phyloP scores from a whole-genome alignment of 352 stramenopile genomes.

The Globisporangium viniferum region DNA sequence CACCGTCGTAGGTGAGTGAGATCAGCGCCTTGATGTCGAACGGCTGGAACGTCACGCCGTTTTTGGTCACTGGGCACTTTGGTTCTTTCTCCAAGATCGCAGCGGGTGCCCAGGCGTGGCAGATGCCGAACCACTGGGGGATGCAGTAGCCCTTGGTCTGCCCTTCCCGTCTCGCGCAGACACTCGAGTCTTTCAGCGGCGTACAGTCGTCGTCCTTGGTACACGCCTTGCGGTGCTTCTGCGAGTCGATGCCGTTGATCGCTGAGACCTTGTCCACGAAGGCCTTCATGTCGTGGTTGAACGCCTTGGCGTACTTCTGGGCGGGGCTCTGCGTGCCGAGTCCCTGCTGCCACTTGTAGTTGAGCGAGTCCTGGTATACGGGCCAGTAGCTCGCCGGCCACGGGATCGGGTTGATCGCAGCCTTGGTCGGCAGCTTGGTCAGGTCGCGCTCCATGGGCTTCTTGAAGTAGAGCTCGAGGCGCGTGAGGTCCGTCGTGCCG shows the following conservation, averaged over 20 bases:
- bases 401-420: constrained; percentile 37
- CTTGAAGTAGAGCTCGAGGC: constrained; percentile 49
- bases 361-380: constrained; percentile 58
- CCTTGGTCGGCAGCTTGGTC: constrained; percentile 47
- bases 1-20: constrained; percentile 48
- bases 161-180: constrained; percentile 37
- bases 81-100: constrained; percentile 49
- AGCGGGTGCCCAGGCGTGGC: constrained; percentile 56
- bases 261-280: constrained; percentile 50
- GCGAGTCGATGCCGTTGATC: constrained; percentile 44
- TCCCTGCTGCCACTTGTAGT: constrained; percentile 40
- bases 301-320: constrained; percentile 51
- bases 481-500: constrained; percentile 40
- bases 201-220: constrained; percentile 30
- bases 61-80: constrained; percentile 40
- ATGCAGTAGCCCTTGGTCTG: constrained; percentile 39
- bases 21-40: constrained; percentile 59
- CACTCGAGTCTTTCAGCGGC: constrained; percentile 32
- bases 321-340: constrained; percentile 33
- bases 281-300: constrained; percentile 34
- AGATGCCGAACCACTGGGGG: constrained; percentile 60
- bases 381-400: constrained; percentile 78
- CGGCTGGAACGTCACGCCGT: constrained; percentile 49
- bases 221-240: constrained; percentile 28
- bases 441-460: constrained; percentile 43